phyloP scores from a whole-genome alignment of 2,329 filamentous ascomycete genomes.

The Exserohilum turcica region DNA sequence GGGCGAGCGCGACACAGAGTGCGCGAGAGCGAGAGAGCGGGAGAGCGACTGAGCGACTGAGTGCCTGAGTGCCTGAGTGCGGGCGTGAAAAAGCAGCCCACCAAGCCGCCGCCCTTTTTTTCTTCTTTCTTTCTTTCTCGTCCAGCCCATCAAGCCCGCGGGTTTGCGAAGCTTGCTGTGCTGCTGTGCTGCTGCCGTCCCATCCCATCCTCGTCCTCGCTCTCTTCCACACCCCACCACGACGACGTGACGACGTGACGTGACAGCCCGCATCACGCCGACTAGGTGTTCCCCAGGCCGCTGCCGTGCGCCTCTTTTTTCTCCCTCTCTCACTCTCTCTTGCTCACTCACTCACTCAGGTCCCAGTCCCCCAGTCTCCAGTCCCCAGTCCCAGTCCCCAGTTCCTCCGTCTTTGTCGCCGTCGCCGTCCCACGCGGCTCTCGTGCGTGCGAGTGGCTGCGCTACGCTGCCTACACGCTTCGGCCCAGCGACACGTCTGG shows the following conservation, averaged over 20 bases:
- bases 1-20: neutral
- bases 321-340: too few relatives aligned
- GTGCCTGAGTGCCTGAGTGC: too few relatives aligned
- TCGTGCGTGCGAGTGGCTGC: conserved; percentile 18
- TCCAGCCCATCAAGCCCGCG: too few relatives aligned
- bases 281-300: conserved; percentile 15
- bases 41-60: too few relatives aligned
- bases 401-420: too few relatives aligned
- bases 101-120: conserved; percentile 14
- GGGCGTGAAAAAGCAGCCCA: conserved; percentile 24
- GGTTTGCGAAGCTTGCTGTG: too few relatives aligned
- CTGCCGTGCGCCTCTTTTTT: conserved; percentile 17
- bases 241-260: conserved; percentile 19
- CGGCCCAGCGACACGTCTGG: conserved; percentile 12
- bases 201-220: conserved; percentile 12
- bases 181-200: too few relatives aligned
- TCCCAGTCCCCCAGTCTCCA: too few relatives aligned
- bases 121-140: conserved; percentile 5
- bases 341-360: too few relatives aligned
- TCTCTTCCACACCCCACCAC: conserved; percentile 9
- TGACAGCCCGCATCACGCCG: conserved; percentile 19
- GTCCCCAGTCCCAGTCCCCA: too few relatives aligned
- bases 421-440: conserved; percentile 12
- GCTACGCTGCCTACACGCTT: conserved; percentile 6
- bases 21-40: neutral